Conservation (phyloP, 768 basidiomycete species). For the Panus rudis region DNA sequence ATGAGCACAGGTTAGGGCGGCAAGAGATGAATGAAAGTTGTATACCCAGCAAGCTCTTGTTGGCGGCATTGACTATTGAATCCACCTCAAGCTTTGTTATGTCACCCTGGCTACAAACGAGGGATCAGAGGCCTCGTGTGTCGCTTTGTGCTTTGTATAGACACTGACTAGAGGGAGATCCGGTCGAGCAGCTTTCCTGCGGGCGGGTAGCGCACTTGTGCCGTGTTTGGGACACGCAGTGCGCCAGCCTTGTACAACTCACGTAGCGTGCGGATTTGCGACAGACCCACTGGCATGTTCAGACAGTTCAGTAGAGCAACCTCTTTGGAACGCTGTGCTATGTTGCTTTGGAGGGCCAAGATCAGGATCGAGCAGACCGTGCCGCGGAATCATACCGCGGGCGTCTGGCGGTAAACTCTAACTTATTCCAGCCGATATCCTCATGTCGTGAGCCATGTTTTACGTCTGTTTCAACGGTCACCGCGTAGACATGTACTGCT, state of each 20-base stretch:
- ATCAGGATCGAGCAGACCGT: too few relatives aligned
- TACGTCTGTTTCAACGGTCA: too few relatives aligned
- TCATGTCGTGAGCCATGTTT: too few relatives aligned
- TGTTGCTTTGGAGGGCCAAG: too few relatives aligned
- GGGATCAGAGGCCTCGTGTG: not conserved
- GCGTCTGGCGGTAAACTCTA: too few relatives aligned
- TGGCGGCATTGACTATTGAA: slow-evolving; percentile 79
- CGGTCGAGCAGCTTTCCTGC: slow-evolving; percentile 39
- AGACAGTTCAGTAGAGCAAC: too few relatives aligned
- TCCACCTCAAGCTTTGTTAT: slow-evolving; percentile 69
- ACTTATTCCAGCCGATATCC: too few relatives aligned
- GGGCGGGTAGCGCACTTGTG: slow-evolving; percentile 31
- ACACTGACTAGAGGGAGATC: slow-evolving; percentile 62
- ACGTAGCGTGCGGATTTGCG: slow-evolving; percentile 49
- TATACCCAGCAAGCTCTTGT: slow-evolving; percentile 60
- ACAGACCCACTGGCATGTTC: slow-evolving; percentile 28
- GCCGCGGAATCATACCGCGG: too few relatives aligned
- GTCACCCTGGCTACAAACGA: slow-evolving; percentile 58
- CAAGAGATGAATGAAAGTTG: slow-evolving; percentile 3
- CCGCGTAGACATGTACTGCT: too few relatives aligned
- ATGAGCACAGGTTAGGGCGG: slow-evolving; percentile 5
- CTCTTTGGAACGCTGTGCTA: too few relatives aligned
- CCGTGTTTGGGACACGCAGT: slow-evolving; percentile 28
- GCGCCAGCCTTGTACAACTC: slow-evolving; percentile 41
- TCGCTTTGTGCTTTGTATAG: not conserved